phyloP scores from a whole-genome alignment of 371 early-diverging fungal species.

The Lichtheimia ramosa region DNA sequence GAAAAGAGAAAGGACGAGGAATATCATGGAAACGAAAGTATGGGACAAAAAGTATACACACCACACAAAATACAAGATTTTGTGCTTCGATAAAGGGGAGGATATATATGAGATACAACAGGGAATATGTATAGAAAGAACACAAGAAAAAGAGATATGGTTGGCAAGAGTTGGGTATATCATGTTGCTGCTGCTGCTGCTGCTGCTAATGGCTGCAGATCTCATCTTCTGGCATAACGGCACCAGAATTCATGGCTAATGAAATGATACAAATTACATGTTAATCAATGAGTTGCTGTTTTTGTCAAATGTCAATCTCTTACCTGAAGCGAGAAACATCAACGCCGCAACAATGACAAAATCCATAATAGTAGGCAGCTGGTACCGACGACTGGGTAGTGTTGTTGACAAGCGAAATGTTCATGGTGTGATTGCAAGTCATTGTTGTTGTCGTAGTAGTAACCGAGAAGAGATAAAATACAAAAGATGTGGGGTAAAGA shows the following conservation, averaged over 20 bases:
- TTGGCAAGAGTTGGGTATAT: too few relatives aligned
- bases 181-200: not conserved
- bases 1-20: not conserved
- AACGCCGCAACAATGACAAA: constrained; percentile 24
- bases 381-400: too few relatives aligned
- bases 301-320: not conserved
- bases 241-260: constrained; percentile 24
- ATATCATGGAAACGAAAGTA: not conserved
- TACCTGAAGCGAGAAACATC: constrained; percentile 26
- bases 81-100: too few relatives aligned
- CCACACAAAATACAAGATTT: not conserved
- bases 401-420: not conserved
- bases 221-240: constrained; percentile 13
- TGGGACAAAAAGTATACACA: constrained; percentile 5
- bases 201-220: too few relatives aligned
- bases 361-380: not conserved
- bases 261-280: not conserved
- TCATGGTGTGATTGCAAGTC: not conserved
- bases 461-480: not conserved
- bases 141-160: too few relatives aligned
- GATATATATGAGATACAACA: too few relatives aligned
- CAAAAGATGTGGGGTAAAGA: not conserved
- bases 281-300: not conserved
- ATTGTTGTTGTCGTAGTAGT: not conserved
- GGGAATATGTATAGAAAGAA: too few relatives aligned